Percentiles rank a stretch among this genome's conserved stretches.
These are phyloP conservation scores for Geopyxis carbonaria DNA, from an alignment of 495 filamentous ascomycete genomes.

Conservation along the genomic window DNA sequence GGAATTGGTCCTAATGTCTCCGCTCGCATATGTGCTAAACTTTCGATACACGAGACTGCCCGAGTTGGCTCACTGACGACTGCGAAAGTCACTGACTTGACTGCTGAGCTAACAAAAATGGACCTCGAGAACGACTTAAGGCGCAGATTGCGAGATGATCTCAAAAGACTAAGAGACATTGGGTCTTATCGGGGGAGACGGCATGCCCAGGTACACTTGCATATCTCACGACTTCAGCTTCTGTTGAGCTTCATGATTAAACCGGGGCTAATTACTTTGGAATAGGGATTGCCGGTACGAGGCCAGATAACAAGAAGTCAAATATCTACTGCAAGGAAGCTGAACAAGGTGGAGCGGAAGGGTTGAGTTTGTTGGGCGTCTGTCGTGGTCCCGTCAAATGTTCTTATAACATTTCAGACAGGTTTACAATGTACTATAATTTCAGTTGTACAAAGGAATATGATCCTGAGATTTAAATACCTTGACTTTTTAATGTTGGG, in stretches of 20 bases:
- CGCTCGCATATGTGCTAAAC: constrained; percentile 61
- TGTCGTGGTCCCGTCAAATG: no score
- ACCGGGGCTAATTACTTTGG: neutral
- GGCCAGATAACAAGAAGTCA: constrained; percentile 60
- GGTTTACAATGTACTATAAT: no score
- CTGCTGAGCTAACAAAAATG: constrained; percentile 74
- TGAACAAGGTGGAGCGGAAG: constrained; percentile 63
- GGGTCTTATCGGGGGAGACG: constrained; percentile 76
- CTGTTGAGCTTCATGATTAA: neutral
- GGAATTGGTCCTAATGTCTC: constrained; percentile 61
- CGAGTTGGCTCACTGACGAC: constrained; percentile 52
- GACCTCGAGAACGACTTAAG: constrained; percentile 70
- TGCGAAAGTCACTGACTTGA: constrained; percentile 59
- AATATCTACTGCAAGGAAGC: constrained; percentile 56
- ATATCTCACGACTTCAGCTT: neutral
- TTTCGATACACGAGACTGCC: constrained; percentile 67
- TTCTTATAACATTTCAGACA: no score
- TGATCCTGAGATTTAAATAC: no score
- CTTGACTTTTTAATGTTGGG: no score
- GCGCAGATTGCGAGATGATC: constrained; percentile 62
- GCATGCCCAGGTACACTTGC: constrained; percentile 48
- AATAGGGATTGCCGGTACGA: constrained; percentile 20
- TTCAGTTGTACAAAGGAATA: no score
- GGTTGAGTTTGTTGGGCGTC: constrained; percentile 28
- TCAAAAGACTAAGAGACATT: constrained; percentile 73